Evolutionary conservation across 179 eudicot species (phyloP).

Genomic region (Drosera spatulata): DNA sequence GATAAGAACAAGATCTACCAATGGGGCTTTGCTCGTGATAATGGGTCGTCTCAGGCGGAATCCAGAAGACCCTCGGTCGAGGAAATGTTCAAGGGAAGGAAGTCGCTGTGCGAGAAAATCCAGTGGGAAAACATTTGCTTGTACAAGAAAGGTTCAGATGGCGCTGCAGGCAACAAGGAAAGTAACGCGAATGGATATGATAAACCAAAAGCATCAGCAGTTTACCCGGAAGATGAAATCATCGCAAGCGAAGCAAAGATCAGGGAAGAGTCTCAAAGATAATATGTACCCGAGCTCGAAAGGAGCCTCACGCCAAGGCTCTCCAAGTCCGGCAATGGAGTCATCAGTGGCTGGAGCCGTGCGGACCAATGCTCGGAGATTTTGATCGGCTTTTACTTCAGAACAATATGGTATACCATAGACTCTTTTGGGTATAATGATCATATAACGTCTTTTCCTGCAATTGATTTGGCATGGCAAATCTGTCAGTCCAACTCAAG

Average conservation of each 20-base stretch:
- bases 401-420: background rate
- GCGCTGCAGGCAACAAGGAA: slow-evolving; percentile 15
- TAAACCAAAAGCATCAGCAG: slow-evolving; percentile 10
- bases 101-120: slow-evolving; percentile 34
- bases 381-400: background rate
- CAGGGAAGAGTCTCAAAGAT: slow-evolving; percentile 15
- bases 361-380: slow-evolving; percentile 20
- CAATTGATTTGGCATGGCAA: too few species aligned
- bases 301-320: slow-evolving; percentile 9
- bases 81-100: slow-evolving; percentile 40
- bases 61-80: slow-evolving; percentile 31
- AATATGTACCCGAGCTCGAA: background rate
- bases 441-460: too few species aligned
- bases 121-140: slow-evolving; percentile 48
- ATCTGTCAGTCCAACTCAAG: too few species aligned
- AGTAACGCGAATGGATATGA: slow-evolving; percentile 10
- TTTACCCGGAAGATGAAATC: slow-evolving; percentile 9
- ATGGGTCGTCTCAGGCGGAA: slow-evolving; percentile 11
- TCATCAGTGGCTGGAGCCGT: slow-evolving; percentile 20
- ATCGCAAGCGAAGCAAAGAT: slow-evolving; percentile 2
- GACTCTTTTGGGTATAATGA: too few species aligned
- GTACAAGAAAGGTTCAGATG: slow-evolving; percentile 26
- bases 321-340: slow-evolving; percentile 18
- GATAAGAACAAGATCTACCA: slow-evolving; percentile 21
- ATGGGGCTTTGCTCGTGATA: slow-evolving; percentile 27